These are phyloP conservation scores for Globisporangium lucens DNA, from an alignment of 352 stramenopile genomes.

Conservation along the genomic window DNA sequence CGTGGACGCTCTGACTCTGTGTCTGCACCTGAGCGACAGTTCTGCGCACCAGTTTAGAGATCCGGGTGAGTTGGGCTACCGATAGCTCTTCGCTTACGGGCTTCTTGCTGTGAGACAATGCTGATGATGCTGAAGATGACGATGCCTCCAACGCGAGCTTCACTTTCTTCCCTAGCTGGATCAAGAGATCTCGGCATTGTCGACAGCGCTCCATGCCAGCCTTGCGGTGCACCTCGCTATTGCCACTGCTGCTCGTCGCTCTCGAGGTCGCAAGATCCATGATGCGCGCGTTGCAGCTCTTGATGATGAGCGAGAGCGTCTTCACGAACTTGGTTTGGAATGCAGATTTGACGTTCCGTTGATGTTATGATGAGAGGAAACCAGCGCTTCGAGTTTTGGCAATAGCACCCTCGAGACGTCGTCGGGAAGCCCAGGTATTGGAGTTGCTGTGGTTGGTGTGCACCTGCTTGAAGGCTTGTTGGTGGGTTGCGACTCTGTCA, in stretches of 20 bases:
- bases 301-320: slow-evolving; percentile 25
- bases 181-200: slow-evolving; percentile 40
- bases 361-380: slow-evolving; percentile 11
- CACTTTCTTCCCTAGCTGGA: slow-evolving; percentile 39
- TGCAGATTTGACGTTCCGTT: slow-evolving; percentile 1
- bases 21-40: slow-evolving; percentile 27
- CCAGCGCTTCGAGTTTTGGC: slow-evolving; percentile 10
- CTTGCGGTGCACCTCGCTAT: slow-evolving; percentile 20
- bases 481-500: background rate
- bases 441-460: background rate
- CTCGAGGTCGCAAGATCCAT: slow-evolving; percentile 21
- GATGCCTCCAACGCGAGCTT: slow-evolving; percentile 18
- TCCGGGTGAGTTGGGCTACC: slow-evolving; percentile 8
- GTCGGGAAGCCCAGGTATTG: slow-evolving; percentile 25
- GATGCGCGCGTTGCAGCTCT: slow-evolving; percentile 36
- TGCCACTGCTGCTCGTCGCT: slow-evolving; percentile 10
- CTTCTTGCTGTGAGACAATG: background rate
- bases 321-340: slow-evolving; percentile 10
- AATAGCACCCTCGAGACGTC: slow-evolving; percentile 15
- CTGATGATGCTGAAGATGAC: background rate
- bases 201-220: slow-evolving; percentile 33
- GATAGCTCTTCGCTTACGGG: slow-evolving; percentile 1
- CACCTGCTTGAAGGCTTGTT: background rate
- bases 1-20: slow-evolving; percentile 27
- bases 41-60: slow-evolving; percentile 17